These are phyloP conservation scores for Hortiboletus flavorubellus DNA, from an alignment of 768 basidiomycete species.

Conservation along the genomic window DNA sequence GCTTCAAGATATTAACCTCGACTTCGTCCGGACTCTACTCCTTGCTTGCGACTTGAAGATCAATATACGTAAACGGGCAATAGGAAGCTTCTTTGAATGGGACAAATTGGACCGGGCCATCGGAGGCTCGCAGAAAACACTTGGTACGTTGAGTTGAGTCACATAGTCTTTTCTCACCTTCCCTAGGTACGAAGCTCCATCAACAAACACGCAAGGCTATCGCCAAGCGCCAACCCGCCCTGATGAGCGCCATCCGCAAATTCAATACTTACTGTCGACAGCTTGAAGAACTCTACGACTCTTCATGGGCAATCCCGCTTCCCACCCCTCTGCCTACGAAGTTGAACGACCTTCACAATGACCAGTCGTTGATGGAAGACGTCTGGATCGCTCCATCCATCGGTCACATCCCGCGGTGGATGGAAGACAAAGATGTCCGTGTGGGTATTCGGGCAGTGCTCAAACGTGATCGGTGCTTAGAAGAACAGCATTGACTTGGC, in stretches of 20 bases:
- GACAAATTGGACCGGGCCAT: neutral
- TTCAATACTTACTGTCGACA: constrained; percentile 30
- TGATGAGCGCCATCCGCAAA: constrained; percentile 11
- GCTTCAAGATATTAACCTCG: neutral
- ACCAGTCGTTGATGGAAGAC: constrained; percentile 34
- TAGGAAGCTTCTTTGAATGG: neutral
- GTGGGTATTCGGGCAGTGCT: constrained; percentile 32
- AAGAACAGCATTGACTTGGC: constrained; percentile 28
- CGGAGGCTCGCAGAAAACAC: constrained; percentile 16
- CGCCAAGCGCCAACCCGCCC: neutral
- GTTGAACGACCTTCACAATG: constrained; percentile 14
- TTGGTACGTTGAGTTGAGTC: neutral
- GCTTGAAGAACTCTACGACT: constrained; percentile 17
- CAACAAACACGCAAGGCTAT: neutral
- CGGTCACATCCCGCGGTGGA: constrained; percentile 20
- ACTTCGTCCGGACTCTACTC: neutral
- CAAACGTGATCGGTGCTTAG: constrained; percentile 26
- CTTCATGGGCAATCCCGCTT: constrained; percentile 29
- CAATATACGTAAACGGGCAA: neutral
- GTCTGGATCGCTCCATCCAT: constrained; percentile 7
- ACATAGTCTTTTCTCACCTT: too few species aligned
- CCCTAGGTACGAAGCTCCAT: constrained; percentile 7
- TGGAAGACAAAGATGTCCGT: constrained; percentile 30
- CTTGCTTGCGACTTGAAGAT: neutral
- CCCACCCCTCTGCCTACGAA: constrained; percentile 32